A percentile compares a stretch with the other conserved stretches of the same genome.
phyloP scores from a whole-genome alignment of 2,329 filamentous ascomycete species.

The Fusarium fujikuroi region DNA sequence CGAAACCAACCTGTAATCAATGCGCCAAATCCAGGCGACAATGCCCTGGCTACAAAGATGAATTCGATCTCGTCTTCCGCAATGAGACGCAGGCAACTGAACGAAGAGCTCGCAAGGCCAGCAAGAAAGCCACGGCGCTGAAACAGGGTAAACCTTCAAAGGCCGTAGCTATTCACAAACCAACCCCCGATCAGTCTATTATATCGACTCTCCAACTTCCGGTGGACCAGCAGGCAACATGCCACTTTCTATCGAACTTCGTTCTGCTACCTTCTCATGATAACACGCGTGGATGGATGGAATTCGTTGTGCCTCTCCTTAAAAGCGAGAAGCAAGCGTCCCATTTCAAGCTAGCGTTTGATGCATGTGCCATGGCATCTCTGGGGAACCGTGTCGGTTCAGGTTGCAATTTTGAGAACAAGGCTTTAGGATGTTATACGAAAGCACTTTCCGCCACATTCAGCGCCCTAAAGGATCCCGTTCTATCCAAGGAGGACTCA shows the following conservation, averaged over 20 bases:
- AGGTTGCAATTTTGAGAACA: conserved; percentile 48
- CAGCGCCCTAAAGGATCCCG: conserved; percentile 62
- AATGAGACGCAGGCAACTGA: conserved; percentile 77
- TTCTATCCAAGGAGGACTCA: conserved; percentile 62
- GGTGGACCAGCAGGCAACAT: conserved; percentile 65
- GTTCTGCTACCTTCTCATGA: conserved; percentile 64
- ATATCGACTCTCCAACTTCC: conserved; percentile 55
- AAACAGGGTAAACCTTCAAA: conserved; percentile 47
- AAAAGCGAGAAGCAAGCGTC: conserved; percentile 55
- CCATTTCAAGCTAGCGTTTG: conserved; percentile 67
- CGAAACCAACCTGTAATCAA: conserved; percentile 72
- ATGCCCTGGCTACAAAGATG: conserved; percentile 76
- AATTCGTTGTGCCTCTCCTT: conserved; percentile 68
- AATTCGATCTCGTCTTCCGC: conserved; percentile 77
- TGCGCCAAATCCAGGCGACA: conserved; percentile 71
- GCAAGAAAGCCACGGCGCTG: conserved; percentile 57
- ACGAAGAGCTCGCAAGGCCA: conserved; percentile 67
- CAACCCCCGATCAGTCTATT: conserved; percentile 42
- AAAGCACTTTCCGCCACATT: conserved; percentile 65
- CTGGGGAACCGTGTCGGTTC: conserved; percentile 61
- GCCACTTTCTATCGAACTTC: conserved; percentile 71
- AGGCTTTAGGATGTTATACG: conserved; percentile 64
- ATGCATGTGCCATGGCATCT: conserved; percentile 68
- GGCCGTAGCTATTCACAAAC: conserved; percentile 24
- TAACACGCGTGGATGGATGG: conserved; percentile 65